Evolutionary conservation across 257 asterid species (phyloP).

Genomic region (Ligustrum vulgare): DNA sequence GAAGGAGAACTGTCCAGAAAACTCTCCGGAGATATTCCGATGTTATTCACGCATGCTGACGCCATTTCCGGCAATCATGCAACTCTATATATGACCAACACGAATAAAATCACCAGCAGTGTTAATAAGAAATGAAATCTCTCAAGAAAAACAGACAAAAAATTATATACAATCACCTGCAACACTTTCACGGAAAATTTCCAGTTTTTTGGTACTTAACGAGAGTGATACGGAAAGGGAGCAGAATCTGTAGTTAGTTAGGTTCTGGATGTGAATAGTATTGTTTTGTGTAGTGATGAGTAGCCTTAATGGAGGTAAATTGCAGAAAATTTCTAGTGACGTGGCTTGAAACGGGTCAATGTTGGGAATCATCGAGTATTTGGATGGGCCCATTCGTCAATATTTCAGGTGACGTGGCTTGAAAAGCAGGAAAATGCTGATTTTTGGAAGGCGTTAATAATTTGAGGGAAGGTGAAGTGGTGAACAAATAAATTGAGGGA

Average conservation of each 20-base stretch:
- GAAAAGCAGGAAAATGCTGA: not conserved
- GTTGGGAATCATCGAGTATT: not conserved
- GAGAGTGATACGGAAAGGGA: not conserved
- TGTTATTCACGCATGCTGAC: constrained; percentile 66
- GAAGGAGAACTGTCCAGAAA: constrained; percentile 52
- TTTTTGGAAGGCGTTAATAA: no score
- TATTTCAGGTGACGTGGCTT: constrained; percentile 1
- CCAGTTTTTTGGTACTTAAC: not conserved
- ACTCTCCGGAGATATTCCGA: constrained; percentile 56
- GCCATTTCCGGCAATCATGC: constrained; percentile 62
- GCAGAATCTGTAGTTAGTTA: constrained; percentile 17
- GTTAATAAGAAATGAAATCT: not conserved
- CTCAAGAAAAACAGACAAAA: not conserved
- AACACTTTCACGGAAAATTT: constrained; percentile 20
- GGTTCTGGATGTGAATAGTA: constrained; percentile 33
- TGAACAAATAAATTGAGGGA: no score
- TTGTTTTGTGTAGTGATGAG: constrained; percentile 12
- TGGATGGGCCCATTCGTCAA: not conserved
- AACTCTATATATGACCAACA: not conserved
- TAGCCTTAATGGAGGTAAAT: constrained; percentile 35
- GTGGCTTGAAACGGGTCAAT: constrained; percentile 21
- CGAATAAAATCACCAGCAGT: constrained; percentile 2
- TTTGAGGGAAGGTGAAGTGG: no score
- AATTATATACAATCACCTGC: not conserved
- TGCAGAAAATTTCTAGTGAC: constrained; percentile 35